A percentile compares a stretch with the other conserved stretches of the same genome.
phyloP scores from a whole-genome alignment of 345 rosid genomes.

The Draba incana region DNA sequence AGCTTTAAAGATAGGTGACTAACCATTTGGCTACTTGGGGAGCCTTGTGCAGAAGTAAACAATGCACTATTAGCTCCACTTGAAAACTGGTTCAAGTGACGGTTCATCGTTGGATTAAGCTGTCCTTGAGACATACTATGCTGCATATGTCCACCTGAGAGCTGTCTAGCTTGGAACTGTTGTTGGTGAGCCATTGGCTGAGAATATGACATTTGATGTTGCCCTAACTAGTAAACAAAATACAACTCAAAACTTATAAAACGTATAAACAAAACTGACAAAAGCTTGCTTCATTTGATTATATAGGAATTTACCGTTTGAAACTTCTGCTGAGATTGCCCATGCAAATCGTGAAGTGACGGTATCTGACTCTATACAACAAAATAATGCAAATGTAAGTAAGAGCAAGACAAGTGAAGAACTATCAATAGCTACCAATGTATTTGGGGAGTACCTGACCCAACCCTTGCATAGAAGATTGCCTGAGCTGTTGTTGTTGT shows the following conservation, averaged over 20 bases:
- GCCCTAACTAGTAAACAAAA: slow-evolving; percentile 54
- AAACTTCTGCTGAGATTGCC: slow-evolving; percentile 78
- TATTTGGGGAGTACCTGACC: slow-evolving; percentile 56
- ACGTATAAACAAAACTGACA: neutral
- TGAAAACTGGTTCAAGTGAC: slow-evolving; percentile 81
- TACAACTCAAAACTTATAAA: neutral
- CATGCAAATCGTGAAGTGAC: slow-evolving; percentile 68
- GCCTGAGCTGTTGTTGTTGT: slow-evolving; percentile 82
- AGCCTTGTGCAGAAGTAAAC: slow-evolving; percentile 87
- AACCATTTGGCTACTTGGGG: slow-evolving; percentile 85
- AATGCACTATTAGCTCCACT: slow-evolving; percentile 73
- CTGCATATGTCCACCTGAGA: slow-evolving; percentile 73
- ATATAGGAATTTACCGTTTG: slow-evolving; percentile 50
- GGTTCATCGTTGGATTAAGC: slow-evolving; percentile 80
- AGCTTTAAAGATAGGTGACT: slow-evolving; percentile 33
- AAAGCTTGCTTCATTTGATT: slow-evolving; percentile 6
- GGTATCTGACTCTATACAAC: slow-evolving; percentile 58
- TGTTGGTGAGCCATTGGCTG: slow-evolving; percentile 83
- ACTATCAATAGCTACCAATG: slow-evolving; percentile 1
- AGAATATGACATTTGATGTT: slow-evolving; percentile 90
- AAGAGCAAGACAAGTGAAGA: neutral
- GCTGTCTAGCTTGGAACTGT: slow-evolving; percentile 87
- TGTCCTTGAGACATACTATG: slow-evolving; percentile 87
- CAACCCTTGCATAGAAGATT: slow-evolving; percentile 69
- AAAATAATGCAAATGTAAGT: slow-evolving; percentile 6